Evolutionary conservation across 495 filamentous ascomycete species (phyloP).

Genomic region (Thermothielavioides terrestris): DNA sequence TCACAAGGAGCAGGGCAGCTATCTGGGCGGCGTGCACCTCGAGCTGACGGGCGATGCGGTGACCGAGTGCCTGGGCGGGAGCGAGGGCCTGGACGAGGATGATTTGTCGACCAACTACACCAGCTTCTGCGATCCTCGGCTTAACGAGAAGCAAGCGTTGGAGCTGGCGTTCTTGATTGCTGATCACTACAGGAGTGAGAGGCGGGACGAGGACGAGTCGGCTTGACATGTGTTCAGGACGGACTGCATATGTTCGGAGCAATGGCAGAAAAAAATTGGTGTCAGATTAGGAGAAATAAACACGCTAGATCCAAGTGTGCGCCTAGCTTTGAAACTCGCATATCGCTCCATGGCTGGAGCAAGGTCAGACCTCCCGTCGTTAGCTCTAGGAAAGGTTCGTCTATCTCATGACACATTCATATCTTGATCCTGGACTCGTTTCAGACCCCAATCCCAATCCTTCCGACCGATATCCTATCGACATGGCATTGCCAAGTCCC

Average conservation of each 20-base stretch:
- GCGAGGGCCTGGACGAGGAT: slow-evolving; percentile 76
- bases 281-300: no score
- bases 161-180: slow-evolving; percentile 93
- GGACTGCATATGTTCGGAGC: no score
- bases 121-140: slow-evolving; percentile 85
- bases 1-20: slow-evolving; percentile 71
- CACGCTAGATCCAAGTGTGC: no score
- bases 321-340: no score
- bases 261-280: neutral
- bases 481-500: neutral
- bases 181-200: slow-evolving; percentile 53
- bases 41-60: slow-evolving; percentile 94
- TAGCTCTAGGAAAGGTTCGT: neutral
- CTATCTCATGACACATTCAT: no score
- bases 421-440: neutral
- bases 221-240: neutral
- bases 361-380: neutral
- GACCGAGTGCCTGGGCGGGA: slow-evolving; percentile 91
- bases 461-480: neutral
- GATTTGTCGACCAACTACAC: slow-evolving; percentile 83
- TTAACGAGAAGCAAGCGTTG: slow-evolving; percentile 96
- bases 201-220: slow-evolving; percentile 10
- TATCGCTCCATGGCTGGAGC: no score
- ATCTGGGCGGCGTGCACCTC: slow-evolving; percentile 88
- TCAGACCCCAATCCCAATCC: neutral